Evolutionary conservation across 208 protist species (phyloP).

Genomic region (Leishmania guyanensis): DNA sequence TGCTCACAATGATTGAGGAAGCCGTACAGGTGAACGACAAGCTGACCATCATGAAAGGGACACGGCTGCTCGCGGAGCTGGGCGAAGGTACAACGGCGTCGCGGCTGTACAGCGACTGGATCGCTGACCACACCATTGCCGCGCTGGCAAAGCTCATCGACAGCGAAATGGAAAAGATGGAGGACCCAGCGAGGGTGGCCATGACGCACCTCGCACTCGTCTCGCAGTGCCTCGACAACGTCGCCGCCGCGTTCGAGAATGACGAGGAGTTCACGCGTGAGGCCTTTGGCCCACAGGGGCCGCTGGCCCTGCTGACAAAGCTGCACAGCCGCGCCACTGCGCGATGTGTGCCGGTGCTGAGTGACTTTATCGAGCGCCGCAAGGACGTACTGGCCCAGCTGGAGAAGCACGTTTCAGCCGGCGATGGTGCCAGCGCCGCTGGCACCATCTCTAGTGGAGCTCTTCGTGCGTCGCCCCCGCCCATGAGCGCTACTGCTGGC

Average conservation of each 20-base stretch:
- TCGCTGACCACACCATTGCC: constrained; percentile 67
- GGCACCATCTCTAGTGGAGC: neutral
- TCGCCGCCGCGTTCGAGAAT: constrained; percentile 75
- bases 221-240: constrained; percentile 77
- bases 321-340: constrained; percentile 69
- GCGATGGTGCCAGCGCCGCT: constrained; percentile 4
- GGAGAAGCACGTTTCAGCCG: constrained; percentile 26
- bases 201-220: constrained; percentile 81
- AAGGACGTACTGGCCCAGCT: constrained; percentile 45
- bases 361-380: constrained; percentile 70
- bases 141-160: constrained; percentile 66
- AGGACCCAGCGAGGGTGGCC: constrained; percentile 54
- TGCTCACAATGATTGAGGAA: constrained; percentile 35
- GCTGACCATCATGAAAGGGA: constrained; percentile 62
- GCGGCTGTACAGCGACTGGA: constrained; percentile 63
- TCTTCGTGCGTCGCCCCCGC: neutral
- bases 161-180: constrained; percentile 75
- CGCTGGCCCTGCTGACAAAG: constrained; percentile 54
- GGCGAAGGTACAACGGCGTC: constrained; percentile 43
- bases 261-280: constrained; percentile 73
- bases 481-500: neutral
- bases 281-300: constrained; percentile 56
- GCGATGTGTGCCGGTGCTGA: constrained; percentile 78
- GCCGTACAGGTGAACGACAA: constrained; percentile 66
- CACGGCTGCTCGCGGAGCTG: constrained; percentile 51